Conservation (phyloP, 345 rosid genomes). For the Durio zibethinus region DNA sequence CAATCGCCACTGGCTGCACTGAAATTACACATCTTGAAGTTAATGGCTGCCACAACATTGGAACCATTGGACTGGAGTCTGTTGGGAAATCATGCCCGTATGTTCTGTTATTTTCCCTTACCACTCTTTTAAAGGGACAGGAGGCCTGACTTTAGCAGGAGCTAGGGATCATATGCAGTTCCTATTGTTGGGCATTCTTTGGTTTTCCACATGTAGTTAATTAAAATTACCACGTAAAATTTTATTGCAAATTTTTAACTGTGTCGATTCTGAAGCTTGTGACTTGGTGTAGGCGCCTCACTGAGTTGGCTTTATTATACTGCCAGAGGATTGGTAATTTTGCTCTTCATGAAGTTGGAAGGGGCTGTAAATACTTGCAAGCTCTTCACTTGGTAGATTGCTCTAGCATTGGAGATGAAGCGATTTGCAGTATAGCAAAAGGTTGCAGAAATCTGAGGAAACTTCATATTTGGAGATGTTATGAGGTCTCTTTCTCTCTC, state of each 20-base stretch:
- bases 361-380: conserved; percentile 70
- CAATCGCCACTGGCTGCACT: conserved; percentile 71
- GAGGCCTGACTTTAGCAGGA: not conserved
- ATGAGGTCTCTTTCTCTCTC: conserved; percentile 35
- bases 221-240: not conserved
- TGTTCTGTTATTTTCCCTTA: conserved; percentile 10
- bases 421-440: conserved; percentile 68
- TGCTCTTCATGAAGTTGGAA: conserved; percentile 75
- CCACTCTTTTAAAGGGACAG: not conserved
- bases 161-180: not conserved
- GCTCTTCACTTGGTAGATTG: conserved; percentile 89
- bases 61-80: conserved; percentile 74
- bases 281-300: conserved; percentile 52
- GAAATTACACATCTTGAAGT: conserved; percentile 80
- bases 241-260: not conserved
- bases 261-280: conserved; percentile 20
- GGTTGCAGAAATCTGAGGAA: conserved; percentile 80
- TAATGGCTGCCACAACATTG: conserved; percentile 91
- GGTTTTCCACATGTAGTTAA: not conserved
- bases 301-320: conserved; percentile 73
- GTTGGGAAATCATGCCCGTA: conserved; percentile 83
- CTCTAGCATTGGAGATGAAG: conserved; percentile 73
- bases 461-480: conserved; percentile 90
- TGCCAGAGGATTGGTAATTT: conserved; percentile 74
- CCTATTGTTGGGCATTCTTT: not conserved